Percentiles rank a stretch among this genome's conserved stretches.
phyloP scores from a whole-genome alignment of 1,139 yeast genomes.

The Saccharomyces hybrid region DNA sequence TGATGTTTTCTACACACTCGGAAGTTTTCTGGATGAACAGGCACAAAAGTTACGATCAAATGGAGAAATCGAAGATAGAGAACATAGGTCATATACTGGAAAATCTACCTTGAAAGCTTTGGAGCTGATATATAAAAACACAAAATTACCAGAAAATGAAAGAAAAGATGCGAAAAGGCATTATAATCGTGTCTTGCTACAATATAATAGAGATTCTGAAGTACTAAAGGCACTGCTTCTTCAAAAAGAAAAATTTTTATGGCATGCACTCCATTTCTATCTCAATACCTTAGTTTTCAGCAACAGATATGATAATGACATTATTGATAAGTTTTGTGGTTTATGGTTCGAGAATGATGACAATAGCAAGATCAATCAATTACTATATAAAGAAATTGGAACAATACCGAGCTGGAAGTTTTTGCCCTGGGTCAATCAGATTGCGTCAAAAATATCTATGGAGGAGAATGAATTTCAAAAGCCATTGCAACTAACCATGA shows the following conservation, averaged over 20 bases:
- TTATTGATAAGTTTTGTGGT: constrained; percentile 70
- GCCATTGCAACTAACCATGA: constrained; percentile 44
- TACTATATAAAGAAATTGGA: constrained; percentile 33
- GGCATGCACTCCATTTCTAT: constrained; percentile 54
- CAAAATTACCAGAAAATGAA: constrained; percentile 38
- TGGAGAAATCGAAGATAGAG: constrained; percentile 41
- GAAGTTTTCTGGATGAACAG: constrained; percentile 69
- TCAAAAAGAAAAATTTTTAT: constrained; percentile 41
- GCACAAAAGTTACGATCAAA: constrained; percentile 40
- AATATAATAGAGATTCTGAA: constrained; percentile 43
- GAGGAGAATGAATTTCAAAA: constrained; percentile 49
- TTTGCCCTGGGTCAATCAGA: constrained; percentile 77
- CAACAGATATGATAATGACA: constrained; percentile 47
- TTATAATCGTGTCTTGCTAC: constrained; percentile 42
- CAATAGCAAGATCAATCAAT: constrained; percentile 37
- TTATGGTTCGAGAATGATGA: constrained; percentile 69
- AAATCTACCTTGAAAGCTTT: constrained; percentile 44
- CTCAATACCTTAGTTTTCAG: constrained; percentile 44
- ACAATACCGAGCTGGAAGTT: constrained; percentile 53
- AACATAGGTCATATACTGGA: constrained; percentile 37
- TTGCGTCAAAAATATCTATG: constrained; percentile 60
- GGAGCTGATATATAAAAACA: constrained; percentile 38
- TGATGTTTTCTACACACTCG: constrained; percentile 52
- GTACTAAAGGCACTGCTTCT: constrained; percentile 38
- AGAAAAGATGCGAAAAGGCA: constrained; percentile 46